phyloP scores from a whole-genome alignment of 2,329 filamentous ascomycete genomes.

The Sphaerulina vaccinii region DNA sequence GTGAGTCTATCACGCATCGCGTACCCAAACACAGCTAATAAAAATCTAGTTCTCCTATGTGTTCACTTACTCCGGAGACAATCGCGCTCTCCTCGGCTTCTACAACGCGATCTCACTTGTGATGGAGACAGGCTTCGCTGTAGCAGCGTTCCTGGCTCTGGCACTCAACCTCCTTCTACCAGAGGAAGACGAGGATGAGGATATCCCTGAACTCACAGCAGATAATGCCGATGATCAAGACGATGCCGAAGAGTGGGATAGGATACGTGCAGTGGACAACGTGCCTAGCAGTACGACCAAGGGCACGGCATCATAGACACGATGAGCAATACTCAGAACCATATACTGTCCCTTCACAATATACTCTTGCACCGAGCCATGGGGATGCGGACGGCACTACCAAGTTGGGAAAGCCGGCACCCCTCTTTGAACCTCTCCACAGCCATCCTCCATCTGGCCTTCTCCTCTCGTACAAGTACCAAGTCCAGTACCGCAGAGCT shows the following conservation, averaged over 20 bases:
- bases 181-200: constrained; percentile 71
- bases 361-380: neutral
- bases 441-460: constrained; percentile 12
- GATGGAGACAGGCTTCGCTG: constrained; percentile 63
- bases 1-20: neutral
- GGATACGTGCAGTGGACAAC: constrained; percentile 26
- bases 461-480: constrained; percentile 5
- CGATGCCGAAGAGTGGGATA: constrained; percentile 44
- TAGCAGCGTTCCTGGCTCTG: constrained; percentile 71
- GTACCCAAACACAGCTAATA: neutral
- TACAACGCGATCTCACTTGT: constrained; percentile 61
- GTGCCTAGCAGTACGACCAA: neutral
- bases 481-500: constrained; percentile 3
- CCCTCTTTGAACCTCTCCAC: constrained; percentile 9
- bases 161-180: constrained; percentile 71
- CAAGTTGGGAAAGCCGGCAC: constrained; percentile 10
- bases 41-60: constrained; percentile 48
- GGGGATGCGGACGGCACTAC: constrained; percentile 7
- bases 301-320: neutral
- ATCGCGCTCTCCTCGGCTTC: constrained; percentile 68
- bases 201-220: constrained; percentile 44
- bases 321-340: neutral
- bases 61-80: constrained; percentile 69
- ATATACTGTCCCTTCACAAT: neutral
- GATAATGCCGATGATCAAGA: constrained; percentile 40